Conservation (phyloP, 2,329 filamentous ascomycete genomes). For the Colletotrichum lentis region DNA sequence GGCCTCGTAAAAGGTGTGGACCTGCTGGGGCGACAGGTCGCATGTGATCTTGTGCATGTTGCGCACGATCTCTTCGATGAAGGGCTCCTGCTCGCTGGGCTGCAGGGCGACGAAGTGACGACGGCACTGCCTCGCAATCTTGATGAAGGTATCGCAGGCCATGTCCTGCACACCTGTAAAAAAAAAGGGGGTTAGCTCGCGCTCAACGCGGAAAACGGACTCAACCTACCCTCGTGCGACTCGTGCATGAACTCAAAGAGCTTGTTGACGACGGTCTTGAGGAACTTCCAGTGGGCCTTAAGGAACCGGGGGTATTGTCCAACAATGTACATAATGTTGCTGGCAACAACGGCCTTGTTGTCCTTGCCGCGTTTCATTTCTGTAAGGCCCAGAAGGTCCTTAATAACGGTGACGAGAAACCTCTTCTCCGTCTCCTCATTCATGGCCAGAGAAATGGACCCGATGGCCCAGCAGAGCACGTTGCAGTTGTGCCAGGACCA, state of each 20-base stretch:
- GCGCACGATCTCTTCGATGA: slow-evolving; percentile 97
- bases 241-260: slow-evolving; percentile 99
- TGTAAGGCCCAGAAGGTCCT: slow-evolving; percentile 93
- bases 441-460: slow-evolving; percentile 98
- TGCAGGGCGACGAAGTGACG: slow-evolving; percentile 97
- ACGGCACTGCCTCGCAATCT: slow-evolving; percentile 98
- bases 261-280: slow-evolving; percentile 99
- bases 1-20: slow-evolving; percentile 98
- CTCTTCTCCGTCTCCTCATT: slow-evolving; percentile 99
- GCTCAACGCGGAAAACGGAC: no score
- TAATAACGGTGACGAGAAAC: slow-evolving; percentile 98
- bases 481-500: slow-evolving; percentile 99
- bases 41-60: slow-evolving; percentile 96
- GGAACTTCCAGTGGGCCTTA: slow-evolving; percentile 99
- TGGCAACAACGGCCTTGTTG: slow-evolving; percentile 98
- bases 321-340: slow-evolving; percentile 99
- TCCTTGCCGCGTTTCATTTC: slow-evolving; percentile 99
- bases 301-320: slow-evolving; percentile 98
- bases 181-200: slow-evolving; percentile 7
- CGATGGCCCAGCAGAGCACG: slow-evolving; percentile 98
- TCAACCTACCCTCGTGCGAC: slow-evolving; percentile 85
- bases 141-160: slow-evolving; percentile 99
- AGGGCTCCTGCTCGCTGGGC: slow-evolving; percentile 91
- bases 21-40: slow-evolving; percentile 93
- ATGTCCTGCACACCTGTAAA: slow-evolving; percentile 90